Evolutionary conservation across 164 flowering plant genomes (phyloP).

Genomic region (Vitis vinifera): DNA sequence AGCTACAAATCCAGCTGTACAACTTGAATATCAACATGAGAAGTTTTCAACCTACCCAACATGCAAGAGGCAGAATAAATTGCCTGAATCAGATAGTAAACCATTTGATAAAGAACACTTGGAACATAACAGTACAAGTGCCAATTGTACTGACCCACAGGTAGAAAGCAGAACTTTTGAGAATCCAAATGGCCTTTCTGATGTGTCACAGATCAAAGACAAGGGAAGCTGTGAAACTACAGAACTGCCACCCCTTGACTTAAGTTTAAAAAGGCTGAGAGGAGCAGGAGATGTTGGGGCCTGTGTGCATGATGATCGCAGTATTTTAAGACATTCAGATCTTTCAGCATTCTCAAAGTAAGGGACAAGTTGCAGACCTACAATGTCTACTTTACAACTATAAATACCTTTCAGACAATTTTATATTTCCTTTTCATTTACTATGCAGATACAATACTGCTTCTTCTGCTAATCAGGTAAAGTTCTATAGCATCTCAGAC

Average conservation of each 20-base stretch:
- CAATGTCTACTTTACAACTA: neutral
- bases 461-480: slow-evolving; percentile 49
- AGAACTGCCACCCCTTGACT: slow-evolving; percentile 29
- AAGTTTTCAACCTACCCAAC: slow-evolving; percentile 15
- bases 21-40: slow-evolving; percentile 29
- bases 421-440: neutral
- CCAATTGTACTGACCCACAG: slow-evolving; percentile 20
- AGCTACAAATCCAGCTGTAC: slow-evolving; percentile 32
- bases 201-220: slow-evolving; percentile 13
- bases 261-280: slow-evolving; percentile 34
- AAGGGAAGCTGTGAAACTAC: slow-evolving; percentile 19
- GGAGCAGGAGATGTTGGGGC: slow-evolving; percentile 25
- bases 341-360: slow-evolving; percentile 83
- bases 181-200: slow-evolving; percentile 18
- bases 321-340: slow-evolving; percentile 66
- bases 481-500: neutral
- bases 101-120: slow-evolving; percentile 22
- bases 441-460: slow-evolving; percentile 62
- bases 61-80: slow-evolving; percentile 23
- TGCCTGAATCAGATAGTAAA: slow-evolving; percentile 23
- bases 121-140: slow-evolving; percentile 19
- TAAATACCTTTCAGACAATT: neutral
- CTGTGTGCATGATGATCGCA: slow-evolving; percentile 28
- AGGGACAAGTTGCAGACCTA: slow-evolving; percentile 10
- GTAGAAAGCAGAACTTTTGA: slow-evolving; percentile 25